Percentiles rank a stretch among this genome's conserved stretches.
phyloP scores from a whole-genome alignment of 495 filamentous ascomycete genomes.

The Neurospora pannonica region DNA sequence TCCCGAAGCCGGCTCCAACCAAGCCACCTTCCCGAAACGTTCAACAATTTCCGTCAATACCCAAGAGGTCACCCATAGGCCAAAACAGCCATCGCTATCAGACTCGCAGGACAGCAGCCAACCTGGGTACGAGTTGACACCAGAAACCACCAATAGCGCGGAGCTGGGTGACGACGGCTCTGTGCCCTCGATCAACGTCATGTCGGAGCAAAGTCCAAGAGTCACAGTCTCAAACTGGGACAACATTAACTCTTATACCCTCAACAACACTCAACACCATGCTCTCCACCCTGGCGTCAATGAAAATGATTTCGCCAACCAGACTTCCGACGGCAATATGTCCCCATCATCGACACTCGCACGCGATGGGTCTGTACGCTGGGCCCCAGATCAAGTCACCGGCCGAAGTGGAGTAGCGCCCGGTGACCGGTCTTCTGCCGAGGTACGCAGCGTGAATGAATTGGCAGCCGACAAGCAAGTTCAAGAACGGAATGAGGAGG shows the following conservation, averaged over 20 bases:
- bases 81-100: constrained; percentile 16
- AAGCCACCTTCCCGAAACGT: constrained; percentile 9
- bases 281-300: not conserved
- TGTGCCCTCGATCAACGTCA: constrained; percentile 24
- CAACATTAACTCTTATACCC: constrained; percentile 15
- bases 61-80: constrained; percentile 13
- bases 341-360: not conserved
- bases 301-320: not conserved
- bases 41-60: constrained; percentile 8
- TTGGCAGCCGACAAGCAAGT: constrained; percentile 21
- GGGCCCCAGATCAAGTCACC: constrained; percentile 25
- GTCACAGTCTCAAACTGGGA: constrained; percentile 42
- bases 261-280: constrained; percentile 14
- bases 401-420: constrained; percentile 36
- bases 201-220: constrained; percentile 36
- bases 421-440: constrained; percentile 25
- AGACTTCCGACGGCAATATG: constrained; percentile 3
- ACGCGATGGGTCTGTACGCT: constrained; percentile 29
- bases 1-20: constrained; percentile 7
- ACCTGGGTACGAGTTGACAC: constrained; percentile 32
- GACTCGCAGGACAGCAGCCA: constrained; percentile 21
- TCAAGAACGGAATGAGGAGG: constrained; percentile 31
- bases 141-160: constrained; percentile 36
- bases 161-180: constrained; percentile 39
- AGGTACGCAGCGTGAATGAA: constrained; percentile 34